Conservation (phyloP, 169 alveolate species). For the Plasmodium chabaudi region DNA sequence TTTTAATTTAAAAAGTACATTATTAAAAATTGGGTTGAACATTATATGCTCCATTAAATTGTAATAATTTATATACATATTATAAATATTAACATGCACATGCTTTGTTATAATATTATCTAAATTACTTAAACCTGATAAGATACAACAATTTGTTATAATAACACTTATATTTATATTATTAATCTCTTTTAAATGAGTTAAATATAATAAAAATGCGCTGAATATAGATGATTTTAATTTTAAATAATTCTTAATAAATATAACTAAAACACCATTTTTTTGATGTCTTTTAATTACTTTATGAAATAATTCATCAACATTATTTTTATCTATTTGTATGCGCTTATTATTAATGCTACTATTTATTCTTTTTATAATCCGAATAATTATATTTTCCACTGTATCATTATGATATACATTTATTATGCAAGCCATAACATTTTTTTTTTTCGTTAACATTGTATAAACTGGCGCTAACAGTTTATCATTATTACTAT, state of each 20-base stretch:
- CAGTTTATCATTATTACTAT: background rate
- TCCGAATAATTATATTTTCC: slow-evolving; percentile 47
- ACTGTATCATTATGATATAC: slow-evolving; percentile 41
- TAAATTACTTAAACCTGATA: slow-evolving; percentile 44
- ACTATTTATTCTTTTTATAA: slow-evolving; percentile 31
- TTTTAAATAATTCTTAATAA: slow-evolving; percentile 54
- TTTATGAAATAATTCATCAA: slow-evolving; percentile 36
- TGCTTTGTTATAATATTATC: slow-evolving; percentile 39
- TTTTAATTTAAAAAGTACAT: slow-evolving; percentile 33
- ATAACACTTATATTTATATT: slow-evolving; percentile 56
- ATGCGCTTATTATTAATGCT: background rate
- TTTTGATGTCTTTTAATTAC: slow-evolving; percentile 2
- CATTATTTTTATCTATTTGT: slow-evolving; percentile 28
- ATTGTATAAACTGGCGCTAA: background rate
- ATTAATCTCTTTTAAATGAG: slow-evolving; percentile 48
- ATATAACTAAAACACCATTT: slow-evolving; percentile 36
- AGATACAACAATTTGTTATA: slow-evolving; percentile 39
- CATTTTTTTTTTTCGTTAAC: slow-evolving; percentile 8
- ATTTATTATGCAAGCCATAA: slow-evolving; percentile 28
- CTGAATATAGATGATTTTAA: slow-evolving; percentile 47
- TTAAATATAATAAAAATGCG: slow-evolving; percentile 33
- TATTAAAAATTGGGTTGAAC: slow-evolving; percentile 46
- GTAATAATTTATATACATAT: slow-evolving; percentile 49
- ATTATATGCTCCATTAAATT: slow-evolving; percentile 39
- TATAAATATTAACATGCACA: slow-evolving; percentile 50